These are phyloP conservation scores for Metschnikowia santaceciliae DNA, from an alignment of 805 yeast genomes.

Conservation along the genomic window DNA sequence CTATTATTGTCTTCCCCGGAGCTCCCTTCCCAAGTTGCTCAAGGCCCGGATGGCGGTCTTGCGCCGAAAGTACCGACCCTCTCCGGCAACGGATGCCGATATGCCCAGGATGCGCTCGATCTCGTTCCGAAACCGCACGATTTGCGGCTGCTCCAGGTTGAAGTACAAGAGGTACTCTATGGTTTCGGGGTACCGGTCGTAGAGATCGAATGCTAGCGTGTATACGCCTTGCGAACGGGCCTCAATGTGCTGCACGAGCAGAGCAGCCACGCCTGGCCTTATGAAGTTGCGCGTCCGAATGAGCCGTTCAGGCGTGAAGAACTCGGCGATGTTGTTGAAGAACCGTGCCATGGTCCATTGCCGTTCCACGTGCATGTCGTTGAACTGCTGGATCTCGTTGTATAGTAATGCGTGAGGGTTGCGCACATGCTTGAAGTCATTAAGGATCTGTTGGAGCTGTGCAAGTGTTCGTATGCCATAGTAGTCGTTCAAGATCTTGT, in stretches of 20 bases:
- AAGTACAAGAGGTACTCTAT: constrained; percentile 27
- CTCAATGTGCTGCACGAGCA: constrained; percentile 18
- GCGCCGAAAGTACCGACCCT: constrained; percentile 21
- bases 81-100: constrained; percentile 10
- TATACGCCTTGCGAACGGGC: constrained; percentile 16
- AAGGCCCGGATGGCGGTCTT: constrained; percentile 24
- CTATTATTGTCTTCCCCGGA: neutral
- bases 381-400: constrained; percentile 18
- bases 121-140: constrained; percentile 20
- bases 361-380: constrained; percentile 4
- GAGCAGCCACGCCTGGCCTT: constrained; percentile 16
- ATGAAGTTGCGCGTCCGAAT: constrained; percentile 23
- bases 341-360: constrained; percentile 13
- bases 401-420: constrained; percentile 14
- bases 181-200: constrained; percentile 33
- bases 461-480: constrained; percentile 22
- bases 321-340: constrained; percentile 23
- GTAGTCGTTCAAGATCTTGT: constrained; percentile 22
- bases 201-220: constrained; percentile 23
- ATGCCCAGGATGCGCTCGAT: constrained; percentile 19
- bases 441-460: constrained; percentile 13
- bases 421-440: constrained; percentile 1
- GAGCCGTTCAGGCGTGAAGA: constrained; percentile 30
- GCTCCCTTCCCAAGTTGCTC: constrained; percentile 7
- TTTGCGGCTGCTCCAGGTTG: constrained; percentile 18